Evolutionary conservation across 306 rosid genomes (phyloP).

Genomic region (Corylus americana): DNA sequence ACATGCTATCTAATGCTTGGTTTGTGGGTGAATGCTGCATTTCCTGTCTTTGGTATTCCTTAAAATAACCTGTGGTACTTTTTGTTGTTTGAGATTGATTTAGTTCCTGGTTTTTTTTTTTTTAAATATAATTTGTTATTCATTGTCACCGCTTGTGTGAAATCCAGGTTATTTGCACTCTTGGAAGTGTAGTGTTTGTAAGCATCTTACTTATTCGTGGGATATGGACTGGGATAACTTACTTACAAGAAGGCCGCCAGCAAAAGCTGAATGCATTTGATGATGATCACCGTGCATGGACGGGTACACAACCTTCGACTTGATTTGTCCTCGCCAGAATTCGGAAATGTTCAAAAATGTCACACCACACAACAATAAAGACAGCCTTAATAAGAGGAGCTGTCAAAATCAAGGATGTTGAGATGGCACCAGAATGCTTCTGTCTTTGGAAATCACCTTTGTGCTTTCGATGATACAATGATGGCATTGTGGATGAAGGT

Average conservation of each 20-base stretch:
- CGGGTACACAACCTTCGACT: conserved; percentile 54
- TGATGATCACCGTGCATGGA: conserved; percentile 55
- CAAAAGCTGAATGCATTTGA: conserved; percentile 35
- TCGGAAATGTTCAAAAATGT: not conserved
- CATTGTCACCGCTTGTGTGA: not conserved
- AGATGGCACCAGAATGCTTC: not conserved
- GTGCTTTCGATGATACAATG: not conserved
- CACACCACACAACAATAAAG: not conserved
- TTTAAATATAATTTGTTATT: not conserved
- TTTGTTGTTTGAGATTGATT: not conserved
- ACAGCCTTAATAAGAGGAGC: not conserved
- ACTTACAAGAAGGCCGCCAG: conserved; percentile 55
- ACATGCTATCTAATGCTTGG: not conserved
- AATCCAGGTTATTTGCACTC: conserved; percentile 72
- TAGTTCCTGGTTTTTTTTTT: not conserved
- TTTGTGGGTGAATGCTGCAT: not conserved
- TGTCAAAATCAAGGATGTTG: conserved; percentile 1
- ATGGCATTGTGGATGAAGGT: conserved; percentile 1
- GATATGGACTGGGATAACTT: conserved; percentile 62
- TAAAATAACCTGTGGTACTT: not conserved
- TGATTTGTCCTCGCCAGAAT: conserved; percentile 19
- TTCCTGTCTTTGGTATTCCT: not conserved
- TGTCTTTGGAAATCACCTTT: not conserved
- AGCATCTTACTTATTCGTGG: conserved; percentile 78
- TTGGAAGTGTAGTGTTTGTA: conserved; percentile 69